Conservation (phyloP, 192 early-diverging fungal genomes). For the Coemansia sp. region DNA sequence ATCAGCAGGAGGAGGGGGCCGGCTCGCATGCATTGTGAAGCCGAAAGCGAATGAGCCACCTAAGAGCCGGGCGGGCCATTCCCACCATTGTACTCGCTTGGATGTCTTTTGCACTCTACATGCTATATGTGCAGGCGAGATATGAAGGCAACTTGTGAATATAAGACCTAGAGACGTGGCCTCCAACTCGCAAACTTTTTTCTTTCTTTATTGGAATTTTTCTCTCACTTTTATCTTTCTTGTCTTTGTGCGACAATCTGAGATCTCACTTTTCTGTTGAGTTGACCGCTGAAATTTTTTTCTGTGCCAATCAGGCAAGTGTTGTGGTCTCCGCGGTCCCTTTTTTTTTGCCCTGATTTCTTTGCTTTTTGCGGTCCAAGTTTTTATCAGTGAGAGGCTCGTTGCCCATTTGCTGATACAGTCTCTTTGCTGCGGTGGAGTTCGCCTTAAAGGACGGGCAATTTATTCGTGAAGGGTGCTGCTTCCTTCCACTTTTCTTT, state of each 20-base stretch:
- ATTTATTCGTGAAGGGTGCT: background rate
- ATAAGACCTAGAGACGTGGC: background rate
- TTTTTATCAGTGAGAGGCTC: slow-evolving; percentile 2
- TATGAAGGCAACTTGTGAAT: background rate
- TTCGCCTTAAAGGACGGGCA: background rate
- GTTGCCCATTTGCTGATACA: background rate
- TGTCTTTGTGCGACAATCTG: background rate
- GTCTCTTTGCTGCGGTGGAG: background rate
- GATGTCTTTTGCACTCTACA: slow-evolving; percentile 7
- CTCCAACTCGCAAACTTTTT: background rate
- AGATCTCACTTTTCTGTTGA: background rate
- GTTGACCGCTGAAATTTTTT: background rate
- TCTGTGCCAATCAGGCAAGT: background rate
- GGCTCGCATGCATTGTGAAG: slow-evolving; percentile 6
- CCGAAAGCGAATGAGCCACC: slow-evolving; percentile 1
- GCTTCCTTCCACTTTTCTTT: background rate
- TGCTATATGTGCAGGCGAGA: background rate
- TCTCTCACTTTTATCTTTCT: background rate
- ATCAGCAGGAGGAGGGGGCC: slow-evolving; percentile 7
- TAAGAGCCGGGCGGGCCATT: background rate
- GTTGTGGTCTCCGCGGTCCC: background rate
- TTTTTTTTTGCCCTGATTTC: background rate
- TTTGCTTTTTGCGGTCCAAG: background rate
- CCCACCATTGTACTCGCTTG: slow-evolving; percentile 1
- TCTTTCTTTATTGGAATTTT: background rate